phyloP scores from a whole-genome alignment of 768 basidiomycete genomes.

The Lactifluus hygrophoroides region DNA sequence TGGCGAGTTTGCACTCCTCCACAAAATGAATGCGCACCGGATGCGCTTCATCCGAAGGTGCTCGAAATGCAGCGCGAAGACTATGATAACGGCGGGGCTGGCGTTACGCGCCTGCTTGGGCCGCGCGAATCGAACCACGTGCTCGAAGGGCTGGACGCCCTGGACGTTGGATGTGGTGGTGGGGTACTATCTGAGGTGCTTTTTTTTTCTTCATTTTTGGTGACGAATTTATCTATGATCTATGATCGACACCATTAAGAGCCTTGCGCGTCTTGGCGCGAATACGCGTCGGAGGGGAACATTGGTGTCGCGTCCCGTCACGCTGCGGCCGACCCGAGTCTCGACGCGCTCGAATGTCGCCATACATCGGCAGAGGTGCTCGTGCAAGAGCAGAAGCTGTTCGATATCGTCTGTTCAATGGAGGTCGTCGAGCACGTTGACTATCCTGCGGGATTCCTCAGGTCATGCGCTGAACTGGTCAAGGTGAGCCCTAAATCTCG shows the following conservation, averaged over 20 bases:
- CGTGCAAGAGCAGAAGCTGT: too few species aligned
- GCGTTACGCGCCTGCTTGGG: slow-evolving; percentile 20
- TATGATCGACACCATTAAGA: too few species aligned
- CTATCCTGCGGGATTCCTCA: slow-evolving; percentile 77
- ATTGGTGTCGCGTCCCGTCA: slow-evolving; percentile 73
- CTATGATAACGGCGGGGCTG: slow-evolving; percentile 25
- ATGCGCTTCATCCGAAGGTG: slow-evolving; percentile 77
- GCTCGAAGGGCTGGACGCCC: slow-evolving; percentile 58
- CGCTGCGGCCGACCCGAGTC: slow-evolving; percentile 63
- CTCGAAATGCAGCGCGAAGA: slow-evolving; percentile 54
- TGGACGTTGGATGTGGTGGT: too few species aligned
- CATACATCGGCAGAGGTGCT: too few species aligned
- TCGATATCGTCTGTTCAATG: too few species aligned
- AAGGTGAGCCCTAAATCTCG: too few species aligned
- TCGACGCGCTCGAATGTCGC: slow-evolving; percentile 54
- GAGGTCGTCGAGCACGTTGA: slow-evolving; percentile 98
- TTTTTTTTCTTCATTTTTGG: too few species aligned
- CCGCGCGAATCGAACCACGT: slow-evolving; percentile 25
- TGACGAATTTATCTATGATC: too few species aligned
- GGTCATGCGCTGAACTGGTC: slow-evolving; percentile 72
- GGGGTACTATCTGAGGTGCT: too few species aligned
- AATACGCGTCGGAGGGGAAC: too few species aligned
- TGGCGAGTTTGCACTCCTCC: slow-evolving; percentile 82
- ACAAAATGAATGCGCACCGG: slow-evolving; percentile 91
- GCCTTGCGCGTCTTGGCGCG: too few species aligned